Evolutionary conservation across 305 asterid species (phyloP).

Genomic region (Fraxinus ornus): DNA sequence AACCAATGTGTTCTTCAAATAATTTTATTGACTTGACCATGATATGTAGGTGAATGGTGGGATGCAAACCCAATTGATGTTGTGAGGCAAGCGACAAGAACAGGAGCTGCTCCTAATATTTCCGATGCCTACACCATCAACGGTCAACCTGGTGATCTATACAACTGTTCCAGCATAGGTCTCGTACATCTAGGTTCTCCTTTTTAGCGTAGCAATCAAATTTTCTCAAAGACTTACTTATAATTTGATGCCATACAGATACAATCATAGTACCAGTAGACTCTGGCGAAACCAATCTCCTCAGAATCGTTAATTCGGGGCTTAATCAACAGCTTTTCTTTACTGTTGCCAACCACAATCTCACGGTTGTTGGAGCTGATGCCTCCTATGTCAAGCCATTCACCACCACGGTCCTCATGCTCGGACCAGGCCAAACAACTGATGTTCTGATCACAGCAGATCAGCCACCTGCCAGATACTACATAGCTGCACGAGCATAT

Average conservation of each 20-base stretch:
- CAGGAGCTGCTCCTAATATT: slow-evolving; percentile 74
- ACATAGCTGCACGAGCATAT: slow-evolving; percentile 78
- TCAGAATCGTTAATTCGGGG: slow-evolving; percentile 62
- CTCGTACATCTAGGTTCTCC: neutral
- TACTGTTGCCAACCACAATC: slow-evolving; percentile 65
- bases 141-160: slow-evolving; percentile 88
- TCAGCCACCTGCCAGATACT: slow-evolving; percentile 62
- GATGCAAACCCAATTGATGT: slow-evolving; percentile 75
- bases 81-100: slow-evolving; percentile 60
- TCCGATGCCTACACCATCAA: slow-evolving; percentile 81
- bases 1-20: neutral
- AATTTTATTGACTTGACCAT: neutral
- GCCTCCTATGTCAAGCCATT: slow-evolving; percentile 81
- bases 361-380: slow-evolving; percentile 84
- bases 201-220: neutral
- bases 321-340: slow-evolving; percentile 84
- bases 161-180: slow-evolving; percentile 74
- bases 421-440: slow-evolving; percentile 94
- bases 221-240: neutral
- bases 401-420: slow-evolving; percentile 73
- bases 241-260: slow-evolving; percentile 31
- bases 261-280: slow-evolving; percentile 49
- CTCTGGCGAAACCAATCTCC: slow-evolving; percentile 65
- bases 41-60: slow-evolving; percentile 82
- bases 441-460: slow-evolving; percentile 67